Evolutionary conservation across 2,329 filamentous ascomycete genomes (phyloP).

Genomic region (Cryphonectria nitschkei): DNA sequence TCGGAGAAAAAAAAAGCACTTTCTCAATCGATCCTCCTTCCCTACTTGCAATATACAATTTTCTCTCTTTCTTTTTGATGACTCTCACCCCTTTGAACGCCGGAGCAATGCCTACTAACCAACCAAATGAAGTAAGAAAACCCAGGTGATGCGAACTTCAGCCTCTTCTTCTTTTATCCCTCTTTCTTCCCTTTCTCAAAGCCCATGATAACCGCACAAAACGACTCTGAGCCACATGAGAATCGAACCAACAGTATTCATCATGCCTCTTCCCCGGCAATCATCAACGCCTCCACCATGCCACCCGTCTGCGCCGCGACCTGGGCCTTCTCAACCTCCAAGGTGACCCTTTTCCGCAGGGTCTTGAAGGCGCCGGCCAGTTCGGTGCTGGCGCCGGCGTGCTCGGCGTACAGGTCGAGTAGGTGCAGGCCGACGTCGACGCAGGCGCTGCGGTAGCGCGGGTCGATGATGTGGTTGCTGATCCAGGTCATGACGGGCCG

Average conservation of each 20-base stretch:
- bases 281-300: slow-evolving; percentile 78
- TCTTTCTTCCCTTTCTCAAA: not conserved
- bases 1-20: not conserved
- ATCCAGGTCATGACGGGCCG: slow-evolving; percentile 86
- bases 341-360: slow-evolving; percentile 71
- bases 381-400: slow-evolving; percentile 72
- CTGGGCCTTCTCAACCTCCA: slow-evolving; percentile 82
- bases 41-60: not conserved
- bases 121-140: not conserved
- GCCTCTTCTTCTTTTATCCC: not conserved
- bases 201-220: not conserved
- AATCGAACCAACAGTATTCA: not conserved
- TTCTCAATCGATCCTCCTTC: not conserved
- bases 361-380: slow-evolving; percentile 71
- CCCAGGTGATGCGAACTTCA: not conserved
- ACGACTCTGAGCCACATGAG: not conserved
- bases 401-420: slow-evolving; percentile 84
- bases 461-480: slow-evolving; percentile 77
- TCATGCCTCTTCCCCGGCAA: slow-evolving; percentile 37
- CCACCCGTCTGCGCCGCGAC: slow-evolving; percentile 80
- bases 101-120: slow-evolving; percentile 25
- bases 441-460: slow-evolving; percentile 78
- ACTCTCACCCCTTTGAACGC: slow-evolving; percentile 20
- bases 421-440: slow-evolving; percentile 83
- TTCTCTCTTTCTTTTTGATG: slow-evolving; percentile 5